Base-by-base conservation (phyloP, 1,284 basidiomycete genomes). In the Leccinum ponderosum region DNA sequence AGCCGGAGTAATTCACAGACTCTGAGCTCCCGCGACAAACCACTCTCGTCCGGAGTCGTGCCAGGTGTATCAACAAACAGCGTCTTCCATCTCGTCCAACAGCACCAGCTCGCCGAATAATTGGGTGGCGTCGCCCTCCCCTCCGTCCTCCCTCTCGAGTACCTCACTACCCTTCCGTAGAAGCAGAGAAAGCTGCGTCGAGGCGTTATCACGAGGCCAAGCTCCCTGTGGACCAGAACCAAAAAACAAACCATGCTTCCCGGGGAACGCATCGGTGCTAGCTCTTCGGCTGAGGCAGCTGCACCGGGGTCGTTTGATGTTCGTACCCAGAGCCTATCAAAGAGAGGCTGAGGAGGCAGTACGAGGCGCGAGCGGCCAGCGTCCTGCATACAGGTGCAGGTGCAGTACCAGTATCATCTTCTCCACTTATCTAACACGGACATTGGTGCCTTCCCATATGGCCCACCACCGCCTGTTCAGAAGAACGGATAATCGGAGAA, bases 181-280 rank as follows among this genome's bases (percentile, higher is more conserved):
- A 78, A 78, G 79, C 82, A 62, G 83, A 85, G 74, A 92, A 92
- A 69, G 87, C 83, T 4, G 86, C 86, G 35, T 70, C 91, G 60
- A 78, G 73, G 64, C 80, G 86, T 57, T 93, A 90, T 68, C 80
- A 88, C 44, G 82, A 89, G 56, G 91, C 90, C 0, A 89, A 84
- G 68, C 78, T 77, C 53, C 89, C 90, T 3, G 91, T 91, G 6
- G 83, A 84, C 53, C 81, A 84, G 20, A 81, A 73, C 47, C 81
- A 84, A 60, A 70, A 70, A 52, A 64, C 68, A 0, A 72, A 76
- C 25, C 76, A 73, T 56, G 70, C 70, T 33, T 12, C 64, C 71
- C 0, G 65, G 59, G 22, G 72, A 71, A 2, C 65, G 62, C n/a
- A 63, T 67, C 55, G 58, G 7, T 48, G 54, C 47, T 33, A 58